Base-by-base conservation (phyloP, 768 basidiomycete genomes). In the Dioszegia crocea region DNA sequence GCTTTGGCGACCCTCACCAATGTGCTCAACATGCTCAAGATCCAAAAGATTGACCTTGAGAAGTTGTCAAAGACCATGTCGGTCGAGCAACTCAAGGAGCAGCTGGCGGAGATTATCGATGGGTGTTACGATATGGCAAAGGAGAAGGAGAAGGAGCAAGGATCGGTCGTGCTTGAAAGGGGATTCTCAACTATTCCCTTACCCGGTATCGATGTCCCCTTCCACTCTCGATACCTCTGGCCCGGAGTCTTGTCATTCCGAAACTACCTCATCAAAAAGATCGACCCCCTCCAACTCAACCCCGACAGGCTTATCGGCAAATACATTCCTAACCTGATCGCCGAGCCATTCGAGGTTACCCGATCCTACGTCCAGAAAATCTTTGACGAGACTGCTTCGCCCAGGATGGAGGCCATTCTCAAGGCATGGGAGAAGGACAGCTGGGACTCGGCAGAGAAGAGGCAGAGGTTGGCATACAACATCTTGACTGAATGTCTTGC, bases 161-260 rank as follows among this genome's bases (percentile, higher is more conserved):
- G 93, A 8, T 85, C 88, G 66, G 90, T 99, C 79, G 88, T 87
- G 68, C 85, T 99, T 51, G 94, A 99, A 68, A 89, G 96, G 68
- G 96, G 96, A 8, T 96, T 92, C 67, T 94, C 94, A 0, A 92
- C 91, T 19, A 93, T 93, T 58, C 91, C 91, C 40, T 83, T 94
- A 5, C 90, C 93, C 38, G 94, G 94, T 61, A 97, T 99, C 68
- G 96, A 98, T 69, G 96, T 99, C 1, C 96, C 96, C 3, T 99
- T 99, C 89, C 96, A 99, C 78, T 98, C 96, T 3, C 88, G 93
- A 60, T 99, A 98, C 79, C 84, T 99, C 38, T 99, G 96, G 96
- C 93, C 93, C 16, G 92, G 92, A 74, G 92, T 96, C 27, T 83
- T 94, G 86, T 90, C 93, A 10, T 94, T 96, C 89, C 86, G 92